Percentiles rank a stretch among this genome's conserved stretches.
Conservation (phyloP, 2,329 filamentous ascomycete species). For the Ceratocystis smalleyi region DNA sequence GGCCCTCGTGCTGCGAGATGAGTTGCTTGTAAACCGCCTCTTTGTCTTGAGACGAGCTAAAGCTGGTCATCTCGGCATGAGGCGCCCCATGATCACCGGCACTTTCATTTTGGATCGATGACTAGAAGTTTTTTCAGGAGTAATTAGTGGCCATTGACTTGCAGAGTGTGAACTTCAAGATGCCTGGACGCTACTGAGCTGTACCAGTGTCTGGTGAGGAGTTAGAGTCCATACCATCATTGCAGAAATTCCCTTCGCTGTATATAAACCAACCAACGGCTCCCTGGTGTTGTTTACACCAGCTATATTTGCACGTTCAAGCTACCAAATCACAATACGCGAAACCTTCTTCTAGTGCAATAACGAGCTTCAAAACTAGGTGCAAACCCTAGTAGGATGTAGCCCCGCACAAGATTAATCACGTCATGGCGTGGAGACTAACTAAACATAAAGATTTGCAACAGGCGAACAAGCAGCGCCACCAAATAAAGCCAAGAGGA, state of each 20-base stretch:
- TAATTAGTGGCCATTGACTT: not conserved
- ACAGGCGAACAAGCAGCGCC: too few relatives aligned
- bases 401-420: not conserved
- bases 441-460: not conserved
- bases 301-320: not conserved
- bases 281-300: not conserved
- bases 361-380: not conserved
- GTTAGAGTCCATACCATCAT: not conserved
- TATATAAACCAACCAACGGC: too few relatives aligned
- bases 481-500: not conserved
- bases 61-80: constrained; percentile 66
- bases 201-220: not conserved
- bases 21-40: constrained; percentile 60
- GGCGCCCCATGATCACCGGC: not conserved
- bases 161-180: not conserved
- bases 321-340: not conserved
- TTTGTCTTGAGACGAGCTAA: constrained; percentile 50
- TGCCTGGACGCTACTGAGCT: not conserved
- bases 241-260: not conserved
- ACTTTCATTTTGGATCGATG: not conserved
- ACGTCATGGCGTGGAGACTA: not conserved
- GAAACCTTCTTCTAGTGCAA: not conserved
- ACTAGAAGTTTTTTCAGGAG: not conserved
- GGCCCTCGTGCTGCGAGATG: constrained; percentile 49
- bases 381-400: not conserved